Conservation (phyloP, 257 asterid species). For the Fraxinus quadrangulata region DNA sequence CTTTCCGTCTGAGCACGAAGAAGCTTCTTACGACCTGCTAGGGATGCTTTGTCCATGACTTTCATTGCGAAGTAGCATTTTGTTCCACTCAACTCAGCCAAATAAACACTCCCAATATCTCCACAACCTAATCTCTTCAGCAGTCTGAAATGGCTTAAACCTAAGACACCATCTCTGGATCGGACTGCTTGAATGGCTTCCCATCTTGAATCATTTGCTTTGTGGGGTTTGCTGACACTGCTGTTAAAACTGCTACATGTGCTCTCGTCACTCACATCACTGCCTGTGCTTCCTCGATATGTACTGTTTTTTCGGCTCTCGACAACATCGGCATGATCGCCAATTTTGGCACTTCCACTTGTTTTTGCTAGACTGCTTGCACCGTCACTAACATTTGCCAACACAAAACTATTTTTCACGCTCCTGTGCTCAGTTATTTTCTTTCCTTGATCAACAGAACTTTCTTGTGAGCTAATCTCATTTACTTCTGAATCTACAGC, state of each 20-base stretch:
- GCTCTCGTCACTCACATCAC: conserved; percentile 46
- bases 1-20: conserved; percentile 81
- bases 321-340: conserved; percentile 25
- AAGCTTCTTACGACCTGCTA: conserved; percentile 79
- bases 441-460: conserved; percentile 25
- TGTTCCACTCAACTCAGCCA: conserved; percentile 67
- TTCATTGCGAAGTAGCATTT: conserved; percentile 77
- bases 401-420: conserved; percentile 35
- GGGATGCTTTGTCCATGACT: conserved; percentile 82
- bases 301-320: conserved; percentile 39
- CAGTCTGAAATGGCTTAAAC: conserved; percentile 30
- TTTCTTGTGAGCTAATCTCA: conserved; percentile 20
- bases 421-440: conserved; percentile 25
- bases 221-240: conserved; percentile 10
- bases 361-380: conserved; percentile 27
- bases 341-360: conserved; percentile 26
- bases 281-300: conserved; percentile 37
- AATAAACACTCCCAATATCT: conserved; percentile 71
- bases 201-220: conserved; percentile 41
- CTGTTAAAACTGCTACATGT: conserved; percentile 37
- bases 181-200: conserved; percentile 47
- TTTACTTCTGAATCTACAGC: neutral
- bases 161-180: conserved; percentile 36
- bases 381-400: conserved; percentile 30
- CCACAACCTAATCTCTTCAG: neutral